Evolutionary conservation across 441 rosid genomes (phyloP).

Genomic region (Brassica hybrid): DNA sequence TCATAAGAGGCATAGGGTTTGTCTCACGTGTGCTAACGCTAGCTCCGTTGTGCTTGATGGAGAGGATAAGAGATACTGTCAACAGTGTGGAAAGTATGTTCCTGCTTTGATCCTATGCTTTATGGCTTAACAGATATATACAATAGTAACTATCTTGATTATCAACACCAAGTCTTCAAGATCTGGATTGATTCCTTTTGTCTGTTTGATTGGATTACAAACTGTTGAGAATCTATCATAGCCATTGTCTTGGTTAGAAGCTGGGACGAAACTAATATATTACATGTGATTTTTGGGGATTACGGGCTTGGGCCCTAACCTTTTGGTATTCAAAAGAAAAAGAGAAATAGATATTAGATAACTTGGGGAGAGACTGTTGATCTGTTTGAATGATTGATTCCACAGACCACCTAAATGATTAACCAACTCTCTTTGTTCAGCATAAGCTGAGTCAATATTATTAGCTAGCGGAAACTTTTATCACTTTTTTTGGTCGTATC

Average conservation of each 20-base stretch:
- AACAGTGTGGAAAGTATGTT: slow-evolving; percentile 98
- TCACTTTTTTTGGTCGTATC: background rate
- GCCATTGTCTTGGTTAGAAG: no score
- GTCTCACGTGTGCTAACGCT: slow-evolving; percentile 83
- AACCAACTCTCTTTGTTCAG: slow-evolving; percentile 13
- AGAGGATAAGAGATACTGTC: slow-evolving; percentile 86
- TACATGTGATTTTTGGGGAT: no score
- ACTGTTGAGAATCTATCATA: slow-evolving; percentile 9
- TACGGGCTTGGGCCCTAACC: no score
- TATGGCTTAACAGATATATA: background rate
- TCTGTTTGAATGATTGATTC: slow-evolving; percentile 31
- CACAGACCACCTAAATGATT: background rate
- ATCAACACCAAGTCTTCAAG: background rate
- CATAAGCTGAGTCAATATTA: slow-evolving; percentile 18
- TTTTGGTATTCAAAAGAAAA: no score
- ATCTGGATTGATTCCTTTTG: background rate
- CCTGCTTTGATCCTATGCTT: background rate
- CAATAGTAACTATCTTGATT: background rate
- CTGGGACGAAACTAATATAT: no score
- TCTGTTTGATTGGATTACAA: slow-evolving; percentile 21
- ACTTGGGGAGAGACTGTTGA: slow-evolving; percentile 19
- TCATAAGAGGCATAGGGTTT: slow-evolving; percentile 85
- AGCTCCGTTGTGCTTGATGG: slow-evolving; percentile 65
- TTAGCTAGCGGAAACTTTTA: background rate
- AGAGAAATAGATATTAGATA: background rate